A percentile compares a stretch with the other conserved stretches of the same genome.
These are phyloP conservation scores for Hypoxylon intermedium DNA, from an alignment of 495 filamentous ascomycete genomes.

Conservation along the genomic window DNA sequence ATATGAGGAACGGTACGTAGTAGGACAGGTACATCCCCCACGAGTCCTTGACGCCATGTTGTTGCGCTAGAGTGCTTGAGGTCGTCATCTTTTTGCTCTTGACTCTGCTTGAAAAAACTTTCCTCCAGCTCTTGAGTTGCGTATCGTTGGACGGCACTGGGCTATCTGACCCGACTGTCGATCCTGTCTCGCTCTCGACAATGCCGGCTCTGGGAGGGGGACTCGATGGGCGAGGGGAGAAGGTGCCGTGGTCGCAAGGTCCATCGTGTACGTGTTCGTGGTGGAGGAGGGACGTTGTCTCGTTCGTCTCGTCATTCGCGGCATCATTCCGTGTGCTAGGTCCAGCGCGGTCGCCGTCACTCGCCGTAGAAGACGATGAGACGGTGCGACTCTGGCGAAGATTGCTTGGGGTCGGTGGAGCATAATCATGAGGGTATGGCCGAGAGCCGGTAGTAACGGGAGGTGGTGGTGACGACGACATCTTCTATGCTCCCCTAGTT, in stretches of 20 bases:
- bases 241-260: conserved; percentile 77
- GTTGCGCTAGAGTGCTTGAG: conserved; percentile 66
- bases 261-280: conserved; percentile 53
- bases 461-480: conserved; percentile 25
- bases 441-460: conserved; percentile 18
- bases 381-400: conserved; percentile 55
- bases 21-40: conserved; percentile 82
- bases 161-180: conserved; percentile 29
- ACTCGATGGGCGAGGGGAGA: conserved; percentile 69
- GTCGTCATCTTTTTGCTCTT: conserved; percentile 66
- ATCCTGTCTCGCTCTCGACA: conserved; percentile 38
- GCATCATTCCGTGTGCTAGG: conserved; percentile 24
- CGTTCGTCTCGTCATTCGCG: conserved; percentile 44
- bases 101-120: conserved; percentile 46
- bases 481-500: conserved; percentile 6
- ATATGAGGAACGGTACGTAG: conserved; percentile 89
- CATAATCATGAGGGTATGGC: conserved; percentile 41
- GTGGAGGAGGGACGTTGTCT: conserved; percentile 54
- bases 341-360: conserved; percentile 33
- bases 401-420: conserved; percentile 50
- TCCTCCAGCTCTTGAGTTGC: conserved; percentile 44
- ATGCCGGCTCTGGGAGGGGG: conserved; percentile 54
- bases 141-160: conserved; percentile 28
- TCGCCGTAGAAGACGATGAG: conserved; percentile 42
- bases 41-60: conserved; percentile 64